phyloP scores from a whole-genome alignment of 495 filamentous ascomycete genomes.

The Trichoderma erinaceum region DNA sequence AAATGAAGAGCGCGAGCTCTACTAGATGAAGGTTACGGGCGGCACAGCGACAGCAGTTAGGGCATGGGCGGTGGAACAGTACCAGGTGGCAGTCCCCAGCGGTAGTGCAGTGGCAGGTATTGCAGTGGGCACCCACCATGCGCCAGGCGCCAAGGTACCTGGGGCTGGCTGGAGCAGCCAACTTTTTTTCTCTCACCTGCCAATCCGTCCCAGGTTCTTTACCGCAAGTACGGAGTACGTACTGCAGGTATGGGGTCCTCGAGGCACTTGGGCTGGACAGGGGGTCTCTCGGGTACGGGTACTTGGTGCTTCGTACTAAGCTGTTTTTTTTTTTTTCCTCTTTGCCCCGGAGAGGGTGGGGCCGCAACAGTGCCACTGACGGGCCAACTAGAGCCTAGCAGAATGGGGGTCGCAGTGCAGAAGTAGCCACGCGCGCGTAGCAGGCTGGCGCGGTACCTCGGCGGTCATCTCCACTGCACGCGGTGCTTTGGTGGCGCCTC shows the following conservation, averaged over 20 bases:
- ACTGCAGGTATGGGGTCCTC: neutral
- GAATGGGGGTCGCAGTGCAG: conserved; percentile 11
- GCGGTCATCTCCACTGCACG: neutral
- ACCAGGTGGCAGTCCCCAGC: neutral
- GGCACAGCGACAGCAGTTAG: conserved; percentile 4
- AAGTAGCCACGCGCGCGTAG: neutral
- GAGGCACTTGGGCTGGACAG: neutral
- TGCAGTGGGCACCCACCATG: conserved; percentile 1
- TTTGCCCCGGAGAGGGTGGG: neutral
- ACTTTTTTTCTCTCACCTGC: conserved; percentile 8
- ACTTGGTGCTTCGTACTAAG: neutral
- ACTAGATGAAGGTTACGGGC: conserved; percentile 9
- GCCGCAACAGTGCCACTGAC: neutral
- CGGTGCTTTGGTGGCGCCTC: neutral
- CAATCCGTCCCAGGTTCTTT: conserved; percentile 7
- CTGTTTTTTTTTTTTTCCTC: neutral
- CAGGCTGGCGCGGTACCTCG: neutral
- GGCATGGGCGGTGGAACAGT: conserved; percentile 9
- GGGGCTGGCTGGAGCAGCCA: neutral
- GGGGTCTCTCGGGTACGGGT: neutral
- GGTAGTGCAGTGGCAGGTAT: neutral
- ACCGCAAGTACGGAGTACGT: neutral
- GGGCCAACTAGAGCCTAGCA: conserved; percentile 10
- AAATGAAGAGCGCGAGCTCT: conserved; percentile 4
- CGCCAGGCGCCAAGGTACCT: neutral